Base-by-base conservation (phyloP, 1,284 basidiomycete genomes). In the Ustilago tritici region DNA sequence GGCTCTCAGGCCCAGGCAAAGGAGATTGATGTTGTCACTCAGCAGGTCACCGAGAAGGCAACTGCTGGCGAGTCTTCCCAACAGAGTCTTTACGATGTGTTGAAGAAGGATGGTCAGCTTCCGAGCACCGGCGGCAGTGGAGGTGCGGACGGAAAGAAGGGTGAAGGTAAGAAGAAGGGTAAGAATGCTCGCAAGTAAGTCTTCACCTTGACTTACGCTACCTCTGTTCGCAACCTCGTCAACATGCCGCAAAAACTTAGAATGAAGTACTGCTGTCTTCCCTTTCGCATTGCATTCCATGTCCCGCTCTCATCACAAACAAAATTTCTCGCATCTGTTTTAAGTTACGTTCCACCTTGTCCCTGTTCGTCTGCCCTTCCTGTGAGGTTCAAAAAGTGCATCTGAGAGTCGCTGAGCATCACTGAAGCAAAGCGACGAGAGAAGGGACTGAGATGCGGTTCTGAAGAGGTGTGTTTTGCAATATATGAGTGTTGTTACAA, bases 41-140 rank as follows among this genome's bases (percentile, higher is more conserved):
- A 74, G 40, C 49, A 65, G 17, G 74, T 76, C 19, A 68, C 63
- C n/a, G 67, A 77, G 19, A 52, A 62, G 43, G 52, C 54, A 2
- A 35, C 47, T 9, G 32, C 40, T 19, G 34, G 49, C n/a, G 56
- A 72, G 15, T 41, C 58, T 36, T 56, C 56, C 10, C 54, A 70
- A 52, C 43, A 57, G 38, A 74, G 70, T 34, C 70, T 79, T 31
- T 79, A 77, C 57, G 60, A 74, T 19, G 59, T 70, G 57, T 60
- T 79, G 31, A 76, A 76, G 61, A 73, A 74, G 54, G 77, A 77
- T n/a, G 64, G 69, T 34, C 56, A 73, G 62, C 38, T 76, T 41
- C 69, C 69, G 11, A 19, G n/a, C 43, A 19, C 43, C 19, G 43
- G 43, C 11, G 7, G 23, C 9, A 28, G 49, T 40, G 56, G 34